Percentiles rank a stretch among this genome's conserved stretches.
Conservation (phyloP, 2,329 filamentous ascomycete species). For the Beauveria bassiana region DNA sequence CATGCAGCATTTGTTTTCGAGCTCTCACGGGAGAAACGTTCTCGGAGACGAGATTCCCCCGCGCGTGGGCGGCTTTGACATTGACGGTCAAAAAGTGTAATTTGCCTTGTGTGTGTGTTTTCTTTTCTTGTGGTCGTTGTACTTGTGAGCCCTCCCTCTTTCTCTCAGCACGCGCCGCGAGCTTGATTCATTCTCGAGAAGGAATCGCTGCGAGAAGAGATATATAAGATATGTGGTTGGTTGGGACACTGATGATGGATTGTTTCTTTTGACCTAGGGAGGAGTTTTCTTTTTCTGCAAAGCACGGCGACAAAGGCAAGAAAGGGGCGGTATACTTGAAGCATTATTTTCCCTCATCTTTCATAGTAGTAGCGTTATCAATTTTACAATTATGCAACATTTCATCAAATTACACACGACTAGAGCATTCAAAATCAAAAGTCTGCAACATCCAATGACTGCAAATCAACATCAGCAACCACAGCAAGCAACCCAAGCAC, state of each 20-base stretch:
- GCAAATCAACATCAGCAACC: background rate
- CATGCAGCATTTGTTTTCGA: constrained; percentile 70
- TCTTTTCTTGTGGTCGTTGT: too few relatives aligned
- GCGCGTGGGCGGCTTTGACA: background rate
- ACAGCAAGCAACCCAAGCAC: background rate
- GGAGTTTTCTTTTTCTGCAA: background rate
- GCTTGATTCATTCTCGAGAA: too few relatives aligned
- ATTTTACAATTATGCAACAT: background rate
- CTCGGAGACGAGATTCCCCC: constrained; percentile 13
- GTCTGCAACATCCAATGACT: too few relatives aligned
- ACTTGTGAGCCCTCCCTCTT: too few relatives aligned
- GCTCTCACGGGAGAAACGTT: constrained; percentile 13
- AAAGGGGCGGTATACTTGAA: background rate
- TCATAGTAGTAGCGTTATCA: background rate
- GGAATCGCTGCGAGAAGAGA: too few relatives aligned
- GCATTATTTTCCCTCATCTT: background rate
- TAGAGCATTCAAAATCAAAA: too few relatives aligned
- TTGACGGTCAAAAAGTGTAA: background rate
- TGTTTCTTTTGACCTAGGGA: background rate
- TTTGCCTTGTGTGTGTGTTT: background rate
- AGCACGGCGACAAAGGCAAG: background rate
- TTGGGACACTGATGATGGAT: background rate
- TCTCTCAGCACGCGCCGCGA: too few relatives aligned
- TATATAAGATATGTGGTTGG: too few relatives aligned
- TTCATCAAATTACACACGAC: background rate